phyloP scores from a whole-genome alignment of 2,329 filamentous ascomycete species.

The Zymoseptoria ardabiliae region DNA sequence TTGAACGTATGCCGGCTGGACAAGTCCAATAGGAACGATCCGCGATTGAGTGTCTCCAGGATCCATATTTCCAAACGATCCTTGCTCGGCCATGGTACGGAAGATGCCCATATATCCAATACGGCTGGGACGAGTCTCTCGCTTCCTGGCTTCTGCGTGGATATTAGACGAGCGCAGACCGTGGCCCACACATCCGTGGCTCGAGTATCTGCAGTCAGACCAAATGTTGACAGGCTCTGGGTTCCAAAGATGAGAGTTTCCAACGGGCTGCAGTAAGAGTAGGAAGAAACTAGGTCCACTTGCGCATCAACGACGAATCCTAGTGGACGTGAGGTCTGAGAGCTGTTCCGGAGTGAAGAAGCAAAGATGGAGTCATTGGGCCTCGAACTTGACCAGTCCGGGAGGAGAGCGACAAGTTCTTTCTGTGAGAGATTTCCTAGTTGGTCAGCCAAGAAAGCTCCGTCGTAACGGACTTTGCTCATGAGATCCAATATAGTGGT shows the following conservation, averaged over 20 bases:
- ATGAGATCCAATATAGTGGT: slow-evolving; percentile 73
- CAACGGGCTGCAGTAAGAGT: slow-evolving; percentile 20
- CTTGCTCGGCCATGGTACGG: slow-evolving; percentile 84
- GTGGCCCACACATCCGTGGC: slow-evolving; percentile 83
- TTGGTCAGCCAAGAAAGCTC: slow-evolving; percentile 77
- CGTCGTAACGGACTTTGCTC: slow-evolving; percentile 73
- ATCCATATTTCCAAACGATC: slow-evolving; percentile 88
- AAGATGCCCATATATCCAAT: slow-evolving; percentile 77
- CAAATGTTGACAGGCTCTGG: slow-evolving; percentile 30
- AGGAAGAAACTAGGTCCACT: slow-evolving; percentile 20
- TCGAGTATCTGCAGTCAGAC: slow-evolving; percentile 58
- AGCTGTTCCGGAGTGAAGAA: slow-evolving; percentile 42
- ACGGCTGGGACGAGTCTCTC: slow-evolving; percentile 77
- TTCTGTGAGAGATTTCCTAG: slow-evolving; percentile 66
- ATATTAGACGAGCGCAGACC: slow-evolving; percentile 74
- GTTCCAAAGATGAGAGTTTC: slow-evolving; percentile 31
- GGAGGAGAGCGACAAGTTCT: slow-evolving; percentile 71
- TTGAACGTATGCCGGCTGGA: slow-evolving; percentile 67
- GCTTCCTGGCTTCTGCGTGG: slow-evolving; percentile 65
- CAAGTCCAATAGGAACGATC: slow-evolving; percentile 81
- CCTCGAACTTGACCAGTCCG: slow-evolving; percentile 71
- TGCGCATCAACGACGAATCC: slow-evolving; percentile 24
- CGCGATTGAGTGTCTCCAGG: slow-evolving; percentile 89
- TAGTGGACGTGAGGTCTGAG: slow-evolving; percentile 33
- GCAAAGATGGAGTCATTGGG: slow-evolving; percentile 75